phyloP scores from a whole-genome alignment of 148 eudicot genomes.

The Amaranthus hypochondriacus region DNA sequence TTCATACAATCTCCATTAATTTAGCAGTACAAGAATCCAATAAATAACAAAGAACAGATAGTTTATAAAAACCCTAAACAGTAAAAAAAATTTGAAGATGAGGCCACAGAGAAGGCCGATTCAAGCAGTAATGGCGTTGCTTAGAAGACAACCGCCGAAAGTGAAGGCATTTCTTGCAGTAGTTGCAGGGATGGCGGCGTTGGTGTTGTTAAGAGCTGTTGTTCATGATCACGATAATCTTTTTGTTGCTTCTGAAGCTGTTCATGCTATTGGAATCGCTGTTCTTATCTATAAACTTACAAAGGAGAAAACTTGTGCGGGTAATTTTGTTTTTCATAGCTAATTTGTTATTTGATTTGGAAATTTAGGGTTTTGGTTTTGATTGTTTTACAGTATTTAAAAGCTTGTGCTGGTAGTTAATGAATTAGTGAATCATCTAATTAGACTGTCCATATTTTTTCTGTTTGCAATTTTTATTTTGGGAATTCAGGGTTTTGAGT shows the following conservation, averaged over 20 bases:
- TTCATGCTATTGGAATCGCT: conserved; percentile 69
- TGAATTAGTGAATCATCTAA: no score
- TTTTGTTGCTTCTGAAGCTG: conserved; percentile 86
- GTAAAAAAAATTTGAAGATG: conserved; percentile 25
- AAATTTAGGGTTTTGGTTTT: neutral
- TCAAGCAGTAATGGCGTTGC: conserved; percentile 52
- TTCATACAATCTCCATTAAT: neutral
- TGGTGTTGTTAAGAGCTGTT: conserved; percentile 55
- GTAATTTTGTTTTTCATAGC: conserved; percentile 23
- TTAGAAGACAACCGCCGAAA: conserved; percentile 81
- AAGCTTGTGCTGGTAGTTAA: neutral
- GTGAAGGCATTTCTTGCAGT: conserved; percentile 87
- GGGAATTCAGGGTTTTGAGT: no score
- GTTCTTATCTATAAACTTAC: conserved; percentile 82
- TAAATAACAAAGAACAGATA: no score
- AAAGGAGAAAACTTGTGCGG: conserved; percentile 89
- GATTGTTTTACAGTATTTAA: neutral
- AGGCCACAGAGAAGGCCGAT: conserved; percentile 67
- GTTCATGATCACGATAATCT: conserved; percentile 90
- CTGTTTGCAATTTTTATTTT: no score
- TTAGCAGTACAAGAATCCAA: no score
- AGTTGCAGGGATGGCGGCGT: conserved; percentile 60
- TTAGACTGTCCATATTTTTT: neutral
- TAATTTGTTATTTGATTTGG: neutral
- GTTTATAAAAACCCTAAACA: neutral